Base-by-base conservation (phyloP, 192 early-diverging fungal species). In the Umbelopsis sp. region DNA sequence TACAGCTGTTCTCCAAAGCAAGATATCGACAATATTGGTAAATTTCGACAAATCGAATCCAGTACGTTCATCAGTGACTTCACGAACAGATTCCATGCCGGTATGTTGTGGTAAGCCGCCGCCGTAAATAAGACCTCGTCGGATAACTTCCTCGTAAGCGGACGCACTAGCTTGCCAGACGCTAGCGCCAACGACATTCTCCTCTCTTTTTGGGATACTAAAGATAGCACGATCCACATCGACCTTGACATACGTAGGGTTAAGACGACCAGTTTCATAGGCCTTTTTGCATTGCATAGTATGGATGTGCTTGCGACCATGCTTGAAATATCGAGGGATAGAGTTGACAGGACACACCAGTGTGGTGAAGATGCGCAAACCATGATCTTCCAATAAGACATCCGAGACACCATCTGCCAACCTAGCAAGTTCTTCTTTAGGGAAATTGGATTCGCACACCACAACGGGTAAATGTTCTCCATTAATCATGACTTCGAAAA, bases 381-480 rank as follows among this genome's bases (percentile, higher is more conserved):
- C 87, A 72, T 93, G 91, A 20, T 82, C 74, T 24, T 80, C 80
- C 44, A 84, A 52, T 53, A 94, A 79, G 6, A 84, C 80, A 25
- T 84, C 75, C 43, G 79, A 80, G 0, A 92, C 77, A 43, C 89
- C 80, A 45, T 87, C 83, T 9, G 87, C 85, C 32, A 92, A 71
- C 10, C 78, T 80, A 6, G 83, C 76, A 31, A 88, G 73, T 31
- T 83, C 84, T 41, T 80, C 80, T 41, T 74, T 81, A 24, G 80
- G 59, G 34, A 85, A 82, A 38, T 76, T 81, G 34, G 90, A 84
- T 79, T 95, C 94, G 29, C 84, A 82, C 0, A 89, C 81, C 36
- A 94, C 74, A 29, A 95, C 88, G 11, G 93, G 92, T 38, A 95
- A 79, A 70, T 90, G 84, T 51, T 93, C 88, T 51, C 89, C 88